Evolutionary conservation across 257 asterid species (phyloP).

Genomic region (Lantana camara): DNA sequence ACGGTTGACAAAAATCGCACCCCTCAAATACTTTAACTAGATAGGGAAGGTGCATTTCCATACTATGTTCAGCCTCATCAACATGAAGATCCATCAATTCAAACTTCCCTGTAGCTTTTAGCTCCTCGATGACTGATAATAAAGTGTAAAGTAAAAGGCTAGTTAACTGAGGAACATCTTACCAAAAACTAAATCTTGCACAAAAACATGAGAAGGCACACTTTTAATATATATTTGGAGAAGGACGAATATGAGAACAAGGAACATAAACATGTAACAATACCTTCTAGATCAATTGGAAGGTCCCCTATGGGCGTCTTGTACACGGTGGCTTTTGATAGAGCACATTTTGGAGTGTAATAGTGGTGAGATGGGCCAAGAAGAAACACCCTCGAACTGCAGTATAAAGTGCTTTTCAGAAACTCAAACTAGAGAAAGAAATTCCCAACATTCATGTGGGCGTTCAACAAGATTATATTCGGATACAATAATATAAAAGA

Average conservation of each 20-base stretch:
- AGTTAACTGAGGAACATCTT: constrained; percentile 8
- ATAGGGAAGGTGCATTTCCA: constrained; percentile 99
- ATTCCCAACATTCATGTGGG: neutral
- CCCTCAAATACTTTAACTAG: constrained; percentile 91
- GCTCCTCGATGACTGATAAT: constrained; percentile 74
- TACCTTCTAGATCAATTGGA: constrained; percentile 92
- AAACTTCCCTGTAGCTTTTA: constrained; percentile 87
- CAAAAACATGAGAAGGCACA: neutral
- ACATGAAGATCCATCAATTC: constrained; percentile 86
- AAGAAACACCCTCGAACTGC: constrained; percentile 91
- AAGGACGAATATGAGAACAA: neutral
- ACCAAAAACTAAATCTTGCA: constrained; percentile 1
- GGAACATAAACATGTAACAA: neutral
- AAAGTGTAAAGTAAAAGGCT: constrained; percentile 10
- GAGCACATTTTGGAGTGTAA: constrained; percentile 89
- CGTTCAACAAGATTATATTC: neutral
- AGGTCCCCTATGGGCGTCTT: constrained; percentile 95
- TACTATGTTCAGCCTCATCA: constrained; percentile 99
- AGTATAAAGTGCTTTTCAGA: constrained; percentile 25
- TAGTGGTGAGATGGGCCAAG: constrained; percentile 99
- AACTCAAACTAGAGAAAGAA: neutral
- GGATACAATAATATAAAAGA: neutral
- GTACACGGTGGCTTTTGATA: constrained; percentile 81
- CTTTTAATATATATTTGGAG: neutral
- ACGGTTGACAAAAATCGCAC: constrained; percentile 42